Evolutionary conservation across 768 basidiomycete species (phyloP).

Genomic region (Coprinopsis cinerea): DNA sequence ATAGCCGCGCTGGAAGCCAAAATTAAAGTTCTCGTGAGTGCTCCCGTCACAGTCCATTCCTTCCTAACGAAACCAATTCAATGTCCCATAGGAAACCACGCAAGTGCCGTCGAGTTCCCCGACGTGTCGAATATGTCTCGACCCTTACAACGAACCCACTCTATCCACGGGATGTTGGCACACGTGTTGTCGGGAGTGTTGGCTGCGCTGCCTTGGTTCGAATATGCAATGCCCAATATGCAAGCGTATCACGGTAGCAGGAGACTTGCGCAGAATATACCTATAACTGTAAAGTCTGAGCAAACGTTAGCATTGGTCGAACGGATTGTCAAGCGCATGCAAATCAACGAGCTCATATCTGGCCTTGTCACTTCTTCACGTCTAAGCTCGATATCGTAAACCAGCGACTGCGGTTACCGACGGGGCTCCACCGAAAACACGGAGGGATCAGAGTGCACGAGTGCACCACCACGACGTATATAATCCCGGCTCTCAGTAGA

Average conservation of each 20-base stretch:
- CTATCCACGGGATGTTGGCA: slow-evolving; percentile 86
- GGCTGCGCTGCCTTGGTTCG: slow-evolving; percentile 77
- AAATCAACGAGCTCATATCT: slow-evolving; percentile 65
- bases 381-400: slow-evolving; percentile 39
- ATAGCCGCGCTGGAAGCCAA: slow-evolving; percentile 57
- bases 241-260: slow-evolving; percentile 75
- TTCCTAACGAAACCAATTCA: no score
- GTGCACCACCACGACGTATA: slow-evolving; percentile 61
- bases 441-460: slow-evolving; percentile 27
- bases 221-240: slow-evolving; percentile 84
- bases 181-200: slow-evolving; percentile 76
- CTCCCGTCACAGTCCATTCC: neutral
- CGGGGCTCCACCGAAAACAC: slow-evolving; percentile 15
- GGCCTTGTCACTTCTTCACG: slow-evolving; percentile 75
- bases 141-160: slow-evolving; percentile 72
- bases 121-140: slow-evolving; percentile 75
- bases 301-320: neutral
- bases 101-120: slow-evolving; percentile 34
- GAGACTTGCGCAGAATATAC: slow-evolving; percentile 73
- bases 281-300: slow-evolving; percentile 31
- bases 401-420: slow-evolving; percentile 50
- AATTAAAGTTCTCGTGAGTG: slow-evolving; percentile 48
- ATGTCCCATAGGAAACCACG: slow-evolving; percentile 38
- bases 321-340: neutral
- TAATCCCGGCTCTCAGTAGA: slow-evolving; percentile 42